Percentiles rank a stretch among this genome's conserved stretches.
phyloP scores from a whole-genome alignment of 176 grass and related monocot genomes.

The Aegilops sharonensis region DNA sequence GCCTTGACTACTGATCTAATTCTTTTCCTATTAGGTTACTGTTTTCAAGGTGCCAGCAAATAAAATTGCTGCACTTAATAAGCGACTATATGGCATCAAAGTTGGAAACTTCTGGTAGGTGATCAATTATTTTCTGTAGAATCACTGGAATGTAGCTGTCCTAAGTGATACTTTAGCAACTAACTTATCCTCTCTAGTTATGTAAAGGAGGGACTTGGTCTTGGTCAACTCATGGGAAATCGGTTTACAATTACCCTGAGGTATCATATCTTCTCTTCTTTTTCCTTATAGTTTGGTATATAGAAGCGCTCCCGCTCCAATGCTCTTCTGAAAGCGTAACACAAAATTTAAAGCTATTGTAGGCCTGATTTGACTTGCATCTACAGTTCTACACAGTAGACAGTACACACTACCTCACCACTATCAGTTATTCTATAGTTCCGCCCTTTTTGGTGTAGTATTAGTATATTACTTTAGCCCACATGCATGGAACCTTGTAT shows the following conservation, averaged over 20 bases:
- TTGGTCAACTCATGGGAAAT: slow-evolving; percentile 87
- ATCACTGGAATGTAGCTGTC: neutral
- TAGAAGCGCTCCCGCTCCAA: neutral
- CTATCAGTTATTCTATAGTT: neutral
- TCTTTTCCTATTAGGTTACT: slow-evolving; percentile 57
- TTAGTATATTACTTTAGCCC: slow-evolving; percentile 1
- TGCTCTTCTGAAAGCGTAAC: neutral
- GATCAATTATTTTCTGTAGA: slow-evolving; percentile 9
- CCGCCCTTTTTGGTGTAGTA: neutral
- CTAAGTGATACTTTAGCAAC: slow-evolving; percentile 22
- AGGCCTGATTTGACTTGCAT: neutral
- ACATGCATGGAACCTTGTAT: slow-evolving; percentile 14
- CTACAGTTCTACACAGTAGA: neutral
- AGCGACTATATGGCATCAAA: slow-evolving; percentile 83
- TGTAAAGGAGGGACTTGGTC: slow-evolving; percentile 89
- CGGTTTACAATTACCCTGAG: slow-evolving; percentile 92
- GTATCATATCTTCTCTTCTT: slow-evolving; percentile 37
- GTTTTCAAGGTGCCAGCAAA: slow-evolving; percentile 87
- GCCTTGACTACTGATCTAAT: slow-evolving; percentile 8
- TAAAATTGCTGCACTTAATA: slow-evolving; percentile 81
- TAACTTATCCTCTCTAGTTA: slow-evolving; percentile 61
- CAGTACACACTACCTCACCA: neutral
- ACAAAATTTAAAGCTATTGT: neutral
- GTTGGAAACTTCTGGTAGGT: slow-evolving; percentile 90
- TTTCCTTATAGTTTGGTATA: neutral